Conservation (phyloP, 1,139 yeast genomes). For the Saccharomycopsis crataegensis region DNA sequence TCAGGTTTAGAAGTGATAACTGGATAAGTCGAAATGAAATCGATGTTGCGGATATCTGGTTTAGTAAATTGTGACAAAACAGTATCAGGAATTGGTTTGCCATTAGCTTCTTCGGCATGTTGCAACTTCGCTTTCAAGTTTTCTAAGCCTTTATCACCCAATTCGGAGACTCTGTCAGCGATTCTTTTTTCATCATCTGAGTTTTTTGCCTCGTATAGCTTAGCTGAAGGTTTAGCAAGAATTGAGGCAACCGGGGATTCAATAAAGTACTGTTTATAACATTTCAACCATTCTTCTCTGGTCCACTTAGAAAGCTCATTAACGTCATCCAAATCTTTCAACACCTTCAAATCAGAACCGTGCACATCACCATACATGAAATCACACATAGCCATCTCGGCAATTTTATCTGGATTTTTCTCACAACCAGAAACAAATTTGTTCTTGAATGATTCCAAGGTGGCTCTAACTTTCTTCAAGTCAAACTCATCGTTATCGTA, state of each 20-base stretch:
- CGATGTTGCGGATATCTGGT: constrained; percentile 71
- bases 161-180: constrained; percentile 40
- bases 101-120: constrained; percentile 61
- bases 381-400: constrained; percentile 65
- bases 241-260: constrained; percentile 67
- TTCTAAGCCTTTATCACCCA: constrained; percentile 57
- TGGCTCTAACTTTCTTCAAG: constrained; percentile 54
- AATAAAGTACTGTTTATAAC: constrained; percentile 48
- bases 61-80: constrained; percentile 52
- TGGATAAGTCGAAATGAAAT: constrained; percentile 64
- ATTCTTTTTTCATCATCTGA: constrained; percentile 42
- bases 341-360: constrained; percentile 44
- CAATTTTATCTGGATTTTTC: constrained; percentile 51
- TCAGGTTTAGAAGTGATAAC: constrained; percentile 32
- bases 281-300: constrained; percentile 55
- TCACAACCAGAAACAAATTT: constrained; percentile 62
- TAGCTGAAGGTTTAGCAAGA: constrained; percentile 66
- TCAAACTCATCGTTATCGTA: constrained; percentile 47
- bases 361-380: constrained; percentile 67
- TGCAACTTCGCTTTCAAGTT: constrained; percentile 44
- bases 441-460: constrained; percentile 58
- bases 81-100: constrained; percentile 65
- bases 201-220: constrained; percentile 47
- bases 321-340: constrained; percentile 47
- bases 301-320: constrained; percentile 57